Evolutionary conservation across 179 eudicot species (phyloP).

Genomic region (Silene vulgaris): DNA sequence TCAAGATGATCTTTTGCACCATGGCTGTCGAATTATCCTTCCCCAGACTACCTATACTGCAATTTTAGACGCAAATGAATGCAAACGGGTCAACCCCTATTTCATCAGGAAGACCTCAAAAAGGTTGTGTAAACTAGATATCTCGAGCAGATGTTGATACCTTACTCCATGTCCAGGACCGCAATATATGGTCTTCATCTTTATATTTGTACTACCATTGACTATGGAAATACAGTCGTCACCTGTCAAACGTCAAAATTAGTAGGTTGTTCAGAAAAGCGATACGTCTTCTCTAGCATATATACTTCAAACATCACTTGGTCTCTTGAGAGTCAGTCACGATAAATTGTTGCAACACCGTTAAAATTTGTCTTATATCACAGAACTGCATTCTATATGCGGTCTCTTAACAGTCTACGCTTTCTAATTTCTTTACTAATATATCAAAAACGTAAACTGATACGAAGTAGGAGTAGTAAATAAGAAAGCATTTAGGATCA

Average conservation of each 20-base stretch:
- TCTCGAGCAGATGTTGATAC: slow-evolving; percentile 30
- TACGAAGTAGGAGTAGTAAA: background rate
- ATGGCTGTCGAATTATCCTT: slow-evolving; percentile 61
- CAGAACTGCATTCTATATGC: background rate
- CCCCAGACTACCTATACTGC: slow-evolving; percentile 94
- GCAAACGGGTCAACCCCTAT: slow-evolving; percentile 10
- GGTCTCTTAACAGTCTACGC: background rate
- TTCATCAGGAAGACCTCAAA: background rate
- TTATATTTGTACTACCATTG: slow-evolving; percentile 67
- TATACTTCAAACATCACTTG: too few species aligned
- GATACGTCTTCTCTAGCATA: background rate
- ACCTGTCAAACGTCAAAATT: slow-evolving; percentile 34
- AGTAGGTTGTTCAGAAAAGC: slow-evolving; percentile 9
- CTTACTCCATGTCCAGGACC: slow-evolving; percentile 99
- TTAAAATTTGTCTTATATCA: background rate
- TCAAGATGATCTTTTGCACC: slow-evolving; percentile 59
- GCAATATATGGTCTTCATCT: slow-evolving; percentile 79
- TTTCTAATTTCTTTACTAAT: background rate
- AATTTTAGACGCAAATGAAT: slow-evolving; percentile 16
- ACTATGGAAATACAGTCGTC: slow-evolving; percentile 93
- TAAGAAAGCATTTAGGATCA: background rate
- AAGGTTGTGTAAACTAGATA: slow-evolving; percentile 1
- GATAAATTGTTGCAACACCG: background rate
- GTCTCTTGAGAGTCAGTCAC: too few species aligned
- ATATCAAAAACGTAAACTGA: background rate